Conservation (phyloP, 1,139 yeast species). For the Barnettozyma hawaiiensis region DNA sequence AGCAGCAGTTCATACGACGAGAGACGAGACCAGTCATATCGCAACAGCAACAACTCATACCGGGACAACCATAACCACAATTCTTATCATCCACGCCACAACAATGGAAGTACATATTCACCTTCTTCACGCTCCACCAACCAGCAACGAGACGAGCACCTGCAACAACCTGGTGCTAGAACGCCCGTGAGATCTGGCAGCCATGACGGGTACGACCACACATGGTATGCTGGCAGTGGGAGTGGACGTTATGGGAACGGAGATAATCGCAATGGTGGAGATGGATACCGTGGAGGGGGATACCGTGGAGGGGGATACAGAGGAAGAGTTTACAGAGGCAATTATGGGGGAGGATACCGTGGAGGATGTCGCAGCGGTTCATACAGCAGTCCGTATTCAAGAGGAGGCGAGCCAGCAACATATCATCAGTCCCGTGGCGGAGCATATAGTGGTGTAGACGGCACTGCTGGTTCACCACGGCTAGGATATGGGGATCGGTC, state of each 20-base stretch:
- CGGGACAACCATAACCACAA: neutral
- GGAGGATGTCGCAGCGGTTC: slow-evolving; percentile 12
- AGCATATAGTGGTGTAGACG: neutral
- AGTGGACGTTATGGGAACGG: slow-evolving; percentile 3
- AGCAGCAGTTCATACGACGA: neutral
- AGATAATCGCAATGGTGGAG: slow-evolving; percentile 4
- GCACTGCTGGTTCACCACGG: too few species aligned
- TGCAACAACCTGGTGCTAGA: neutral
- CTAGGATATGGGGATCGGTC: too few species aligned
- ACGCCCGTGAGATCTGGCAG: slow-evolving; percentile 6
- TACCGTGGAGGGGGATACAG: slow-evolving; percentile 11
- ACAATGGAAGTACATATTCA: neutral
- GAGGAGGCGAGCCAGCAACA: neutral
- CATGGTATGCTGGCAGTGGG: neutral
- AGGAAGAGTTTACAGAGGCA: too few species aligned
- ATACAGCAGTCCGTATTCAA: slow-evolving; percentile 6
- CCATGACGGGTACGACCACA: neutral
- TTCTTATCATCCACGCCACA: neutral
- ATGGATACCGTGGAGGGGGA: neutral
- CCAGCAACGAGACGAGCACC: neutral
- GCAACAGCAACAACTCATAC: neutral
- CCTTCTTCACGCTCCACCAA: neutral
- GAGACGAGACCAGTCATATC: neutral
- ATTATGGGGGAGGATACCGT: slow-evolving; percentile 12
- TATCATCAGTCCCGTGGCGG: neutral